Evolutionary conservation across 176 grass and related monocot species (phyloP).

Genomic region (Urochloa ruziziensis): DNA sequence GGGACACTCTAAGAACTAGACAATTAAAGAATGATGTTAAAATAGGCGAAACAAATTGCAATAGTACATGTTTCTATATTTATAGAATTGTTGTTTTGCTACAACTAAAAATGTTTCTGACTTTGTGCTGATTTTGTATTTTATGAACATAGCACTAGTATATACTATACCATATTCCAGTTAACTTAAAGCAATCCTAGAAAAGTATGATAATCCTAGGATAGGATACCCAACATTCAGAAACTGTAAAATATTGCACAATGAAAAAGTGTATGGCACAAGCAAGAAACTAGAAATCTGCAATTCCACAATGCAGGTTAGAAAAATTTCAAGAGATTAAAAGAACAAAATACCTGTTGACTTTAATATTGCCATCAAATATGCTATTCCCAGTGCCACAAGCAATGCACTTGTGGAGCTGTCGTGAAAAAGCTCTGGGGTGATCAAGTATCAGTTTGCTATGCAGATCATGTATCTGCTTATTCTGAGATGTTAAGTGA

Average conservation of each 20-base stretch:
- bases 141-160: background rate
- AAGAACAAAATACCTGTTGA: conserved; percentile 68
- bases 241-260: too few species aligned
- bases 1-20: background rate
- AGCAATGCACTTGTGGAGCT: conserved; percentile 92
- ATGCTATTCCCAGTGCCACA: conserved; percentile 64
- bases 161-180: background rate
- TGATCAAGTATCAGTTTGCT: conserved; percentile 89
- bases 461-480: conserved; percentile 95
- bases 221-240: too few species aligned
- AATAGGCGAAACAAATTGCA: background rate
- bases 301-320: background rate
- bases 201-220: background rate
- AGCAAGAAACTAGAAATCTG: background rate
- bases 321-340: background rate
- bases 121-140: background rate
- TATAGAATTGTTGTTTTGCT: background rate
- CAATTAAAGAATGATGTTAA: background rate
- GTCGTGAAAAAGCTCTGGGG: conserved; percentile 72
- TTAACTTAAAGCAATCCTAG: background rate
- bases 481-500: conserved; percentile 72
- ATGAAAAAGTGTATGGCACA: background rate
- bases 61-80: too few species aligned
- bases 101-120: background rate
- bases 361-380: conserved; percentile 97